Evolutionary conservation across 2,329 filamentous ascomycete species (phyloP), one percentile per base, ranked within the genome.

Genomic region (Aspergillus pseudoterreus): DNA sequence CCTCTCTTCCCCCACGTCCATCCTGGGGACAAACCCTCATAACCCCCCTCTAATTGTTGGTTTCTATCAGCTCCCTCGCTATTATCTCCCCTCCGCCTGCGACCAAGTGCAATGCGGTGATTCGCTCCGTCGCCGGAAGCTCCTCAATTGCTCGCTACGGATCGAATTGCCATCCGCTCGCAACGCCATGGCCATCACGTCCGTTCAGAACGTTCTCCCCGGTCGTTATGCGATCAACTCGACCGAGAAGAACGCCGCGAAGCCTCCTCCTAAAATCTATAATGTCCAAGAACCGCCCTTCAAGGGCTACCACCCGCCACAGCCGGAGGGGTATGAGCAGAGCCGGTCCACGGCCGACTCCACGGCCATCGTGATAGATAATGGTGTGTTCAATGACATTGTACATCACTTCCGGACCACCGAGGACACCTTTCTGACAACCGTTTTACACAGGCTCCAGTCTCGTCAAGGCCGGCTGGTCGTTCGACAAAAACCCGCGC

Each of bases 291-390:
- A 86, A 33, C 82, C 79, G 44, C 82, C 82, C 2, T 86, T 85
- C 67, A 78, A 78, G 60, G 82, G 82, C 54, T 81, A 79, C 64
- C 78, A 78, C 41, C 71, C 79, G 47, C 72, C 80, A 43, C 79
- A 83, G 62, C 74, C 78, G 8, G 86, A 92, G 63, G 89, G 88
- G 44, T 91, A 87, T 65, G 79, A 82, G 63, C 79, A 81, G 60
- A 92, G 89, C 54, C 79, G 82, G 46, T 74, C 82, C 51, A 74
- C 80, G 17, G 71, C 78, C 14, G 79, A 76, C 52, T 75, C 77
- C 43, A 88, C 85, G 47, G 90, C 91, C 46, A 96, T 99, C 65
- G 89, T 99, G 56, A 97, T 99, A 67, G 94, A 99, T 76, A 96
- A 96, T 87, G 94, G 92, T 95, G 75, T 43, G 59, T 50, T 43